These are phyloP conservation scores for Quercus suber DNA, from an alignment of 306 rosid species.

Conservation along the genomic window DNA sequence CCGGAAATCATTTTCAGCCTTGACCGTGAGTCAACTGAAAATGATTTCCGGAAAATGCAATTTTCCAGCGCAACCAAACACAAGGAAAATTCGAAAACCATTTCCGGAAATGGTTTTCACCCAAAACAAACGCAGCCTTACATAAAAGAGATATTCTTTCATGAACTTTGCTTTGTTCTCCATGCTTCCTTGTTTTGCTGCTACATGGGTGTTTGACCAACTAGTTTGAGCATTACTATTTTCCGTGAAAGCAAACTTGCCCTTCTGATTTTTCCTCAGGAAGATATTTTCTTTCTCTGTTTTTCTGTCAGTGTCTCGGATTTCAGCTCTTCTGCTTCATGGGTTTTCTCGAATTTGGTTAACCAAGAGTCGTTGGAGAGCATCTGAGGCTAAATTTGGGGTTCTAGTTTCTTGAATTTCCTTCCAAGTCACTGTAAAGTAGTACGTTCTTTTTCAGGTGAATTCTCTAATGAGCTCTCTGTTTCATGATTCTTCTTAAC, in stretches of 20 bases:
- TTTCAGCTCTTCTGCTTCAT: constrained; percentile 5
- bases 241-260: neutral
- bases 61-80: too few species aligned
- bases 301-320: constrained; percentile 12
- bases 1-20: too few species aligned
- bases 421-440: neutral
- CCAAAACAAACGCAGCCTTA: too few species aligned
- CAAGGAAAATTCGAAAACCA: too few species aligned
- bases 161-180: neutral
- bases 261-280: neutral
- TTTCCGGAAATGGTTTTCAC: too few species aligned
- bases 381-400: constrained; percentile 4
- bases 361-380: neutral
- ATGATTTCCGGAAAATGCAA: too few species aligned
- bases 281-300: neutral
- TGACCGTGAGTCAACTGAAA: too few species aligned
- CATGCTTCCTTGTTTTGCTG: constrained; percentile 4
- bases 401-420: constrained; percentile 2
- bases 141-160: constrained; percentile 10
- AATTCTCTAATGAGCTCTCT: constrained; percentile 13
- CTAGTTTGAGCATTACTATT: constrained; percentile 1
- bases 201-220: constrained; percentile 3
- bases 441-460: constrained; percentile 3
- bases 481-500: constrained; percentile 3
- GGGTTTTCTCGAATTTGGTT: neutral